Evolutionary conservation across 2,329 filamentous ascomycete genomes (phyloP).

Genomic region (Lasiodiplodia sp.): DNA sequence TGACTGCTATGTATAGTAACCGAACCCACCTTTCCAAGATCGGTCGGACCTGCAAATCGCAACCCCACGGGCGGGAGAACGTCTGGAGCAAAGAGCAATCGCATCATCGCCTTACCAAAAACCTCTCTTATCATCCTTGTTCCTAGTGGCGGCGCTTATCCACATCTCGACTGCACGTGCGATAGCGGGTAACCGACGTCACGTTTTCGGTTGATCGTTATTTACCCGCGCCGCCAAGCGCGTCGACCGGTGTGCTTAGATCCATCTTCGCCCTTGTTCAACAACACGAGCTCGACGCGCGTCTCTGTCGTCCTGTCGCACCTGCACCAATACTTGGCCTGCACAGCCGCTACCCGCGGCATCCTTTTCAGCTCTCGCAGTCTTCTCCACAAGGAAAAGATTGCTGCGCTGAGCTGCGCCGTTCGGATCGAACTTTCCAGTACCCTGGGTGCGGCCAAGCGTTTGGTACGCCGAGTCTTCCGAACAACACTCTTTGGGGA

Average conservation of each 20-base stretch:
- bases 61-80: conserved; percentile 2
- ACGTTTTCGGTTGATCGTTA: conserved; percentile 2
- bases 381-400: background rate
- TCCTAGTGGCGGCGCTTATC: background rate
- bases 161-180: background rate
- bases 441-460: background rate
- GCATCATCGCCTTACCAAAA: conserved; percentile 12
- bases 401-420: background rate
- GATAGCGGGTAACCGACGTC: conserved; percentile 1
- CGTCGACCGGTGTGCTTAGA: background rate
- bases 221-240: background rate
- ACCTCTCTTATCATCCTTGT: background rate
- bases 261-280: background rate
- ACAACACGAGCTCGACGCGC: background rate
- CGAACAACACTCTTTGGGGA: background rate
- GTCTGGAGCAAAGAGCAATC: background rate
- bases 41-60: conserved; percentile 6
- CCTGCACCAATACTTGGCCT: background rate
- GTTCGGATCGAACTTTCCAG: background rate
- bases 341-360: background rate
- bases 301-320: background rate
- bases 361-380: background rate
- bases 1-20: conserved; percentile 23
- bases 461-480: background rate
- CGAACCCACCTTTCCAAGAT: background rate